phyloP scores from a whole-genome alignment of 352 stramenopile genomes.

The Aphanomyces invadans region DNA sequence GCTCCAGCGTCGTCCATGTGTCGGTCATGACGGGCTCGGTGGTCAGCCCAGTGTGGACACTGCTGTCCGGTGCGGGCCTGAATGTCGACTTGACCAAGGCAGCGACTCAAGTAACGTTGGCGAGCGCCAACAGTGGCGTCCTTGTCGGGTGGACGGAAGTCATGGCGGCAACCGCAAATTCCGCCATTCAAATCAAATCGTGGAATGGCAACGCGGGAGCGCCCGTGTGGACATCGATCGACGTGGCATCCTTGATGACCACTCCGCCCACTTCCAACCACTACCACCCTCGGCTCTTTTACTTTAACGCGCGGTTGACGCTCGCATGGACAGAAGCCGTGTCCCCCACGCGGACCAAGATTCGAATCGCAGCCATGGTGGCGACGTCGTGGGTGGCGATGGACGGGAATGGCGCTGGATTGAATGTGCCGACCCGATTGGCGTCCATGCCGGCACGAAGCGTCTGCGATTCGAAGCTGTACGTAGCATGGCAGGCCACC shows the following conservation, averaged over 20 bases:
- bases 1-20: constrained; percentile 26
- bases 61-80: constrained; percentile 21
- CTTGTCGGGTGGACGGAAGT: constrained; percentile 52
- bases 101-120: constrained; percentile 31
- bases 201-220: constrained; percentile 29
- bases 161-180: constrained; percentile 29
- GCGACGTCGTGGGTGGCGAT: neutral
- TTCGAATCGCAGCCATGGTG: neutral
- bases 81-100: constrained; percentile 41
- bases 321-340: constrained; percentile 1
- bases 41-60: constrained; percentile 22
- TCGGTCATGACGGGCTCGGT: constrained; percentile 40
- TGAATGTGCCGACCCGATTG: constrained; percentile 42
- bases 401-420: constrained; percentile 26
- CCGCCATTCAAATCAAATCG: constrained; percentile 42
- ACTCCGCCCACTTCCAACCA: constrained; percentile 1
- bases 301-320: neutral
- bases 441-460: constrained; percentile 32
- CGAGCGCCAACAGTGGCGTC: constrained; percentile 24
- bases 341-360: neutral
- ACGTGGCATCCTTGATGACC: constrained; percentile 1
- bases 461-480: constrained; percentile 39
- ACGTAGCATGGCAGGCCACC: constrained; percentile 43
- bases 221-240: constrained; percentile 5
- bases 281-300: neutral